Base-by-base conservation (phyloP, 2,329 filamentous ascomycete genomes). In the Paecilomyces dactylethromorphus region DNA sequence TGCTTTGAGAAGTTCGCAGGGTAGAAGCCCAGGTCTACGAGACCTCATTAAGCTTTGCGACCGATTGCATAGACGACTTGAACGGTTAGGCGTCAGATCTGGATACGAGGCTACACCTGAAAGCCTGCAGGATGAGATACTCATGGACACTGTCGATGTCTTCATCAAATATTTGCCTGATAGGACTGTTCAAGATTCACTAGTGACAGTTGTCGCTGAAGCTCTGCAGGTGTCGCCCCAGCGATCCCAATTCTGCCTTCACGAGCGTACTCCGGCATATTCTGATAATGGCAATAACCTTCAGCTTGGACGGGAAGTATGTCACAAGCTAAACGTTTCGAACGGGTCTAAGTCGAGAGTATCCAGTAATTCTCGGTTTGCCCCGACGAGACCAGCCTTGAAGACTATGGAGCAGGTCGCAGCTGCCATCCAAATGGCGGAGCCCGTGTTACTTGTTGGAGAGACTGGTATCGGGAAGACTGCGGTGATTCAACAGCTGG, bases 381-480 rank as follows among this genome's bases (percentile, higher is more conserved):
- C 94, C 3, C 92, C 89, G 35, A 97, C 94, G 21, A 87, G 85
- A 22, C 90, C 96, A 63, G 93, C 93, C 0, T 85, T 91, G 63
- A 85, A 88, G 62, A 81, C 96, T 12, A 83, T 99, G 55, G 95
- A 99, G 71, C 91, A 95, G 71, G 89, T 97, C 58, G 87, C 90
- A 1, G 87, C 91, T 39, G 89, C 92, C 1, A 85, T 97, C 5
- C 87, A 89, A 62, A 84, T 92, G 67, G 84, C 85, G n/a, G 94
- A 99, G 69, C 92, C 95, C 3, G 84, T 96, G 1, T 78, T 99
- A 18, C 84, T 99, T 29, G 94, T 99, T n/a, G 94, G 94, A 70
- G 94, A 99, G 78, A 99, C 94, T 7, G 94, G 94, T 79, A 97
- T 96, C 55, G 94, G 94, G 67, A 99, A 99, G 76, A 99, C 94